Conservation (phyloP, 2,329 filamentous ascomycete species). For the Fusarium sp. region DNA sequence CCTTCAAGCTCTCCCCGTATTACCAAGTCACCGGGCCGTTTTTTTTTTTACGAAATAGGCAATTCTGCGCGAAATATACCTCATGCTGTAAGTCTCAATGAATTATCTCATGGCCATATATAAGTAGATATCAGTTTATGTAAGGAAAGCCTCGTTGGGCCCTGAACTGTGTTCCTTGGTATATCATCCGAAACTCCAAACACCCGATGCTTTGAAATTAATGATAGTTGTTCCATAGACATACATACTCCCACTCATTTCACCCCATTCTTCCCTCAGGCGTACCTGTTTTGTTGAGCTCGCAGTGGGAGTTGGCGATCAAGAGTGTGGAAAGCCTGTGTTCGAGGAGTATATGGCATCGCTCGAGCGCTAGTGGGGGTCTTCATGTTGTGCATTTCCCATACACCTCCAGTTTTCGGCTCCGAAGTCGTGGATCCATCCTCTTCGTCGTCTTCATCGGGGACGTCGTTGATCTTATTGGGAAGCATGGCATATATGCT, state of each 20-base stretch:
- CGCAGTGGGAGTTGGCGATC: slow-evolving; percentile 69
- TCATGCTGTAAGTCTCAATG: not conserved
- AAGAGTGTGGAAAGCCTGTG: slow-evolving; percentile 75
- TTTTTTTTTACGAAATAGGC: slow-evolving; percentile 5
- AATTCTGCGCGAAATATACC: slow-evolving; percentile 11
- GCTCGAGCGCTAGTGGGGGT: slow-evolving; percentile 51
- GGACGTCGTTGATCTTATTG: slow-evolving; percentile 66
- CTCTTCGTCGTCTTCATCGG: slow-evolving; percentile 58
- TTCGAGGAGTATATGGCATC: slow-evolving; percentile 73
- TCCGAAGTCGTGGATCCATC: slow-evolving; percentile 53
- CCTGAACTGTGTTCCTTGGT: slow-evolving; percentile 29
- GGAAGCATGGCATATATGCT: slow-evolving; percentile 70
- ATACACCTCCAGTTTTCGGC: slow-evolving; percentile 61
- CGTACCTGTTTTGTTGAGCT: slow-evolving; percentile 47
- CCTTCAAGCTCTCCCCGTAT: slow-evolving; percentile 2
- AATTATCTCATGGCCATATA: not conserved
- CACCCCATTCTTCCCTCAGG: slow-evolving; percentile 6
- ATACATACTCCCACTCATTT: slow-evolving; percentile 2
- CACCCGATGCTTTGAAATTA: slow-evolving; percentile 34
- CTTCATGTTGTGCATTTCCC: slow-evolving; percentile 70
- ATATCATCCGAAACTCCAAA: slow-evolving; percentile 42
- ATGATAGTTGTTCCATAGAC: slow-evolving; percentile 20
- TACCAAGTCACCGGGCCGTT: slow-evolving; percentile 8
- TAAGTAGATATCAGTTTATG: slow-evolving; percentile 5
- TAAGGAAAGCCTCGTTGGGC: slow-evolving; percentile 18